phyloP scores from a whole-genome alignment of 306 rosid genomes.

The Prunus mume region DNA sequence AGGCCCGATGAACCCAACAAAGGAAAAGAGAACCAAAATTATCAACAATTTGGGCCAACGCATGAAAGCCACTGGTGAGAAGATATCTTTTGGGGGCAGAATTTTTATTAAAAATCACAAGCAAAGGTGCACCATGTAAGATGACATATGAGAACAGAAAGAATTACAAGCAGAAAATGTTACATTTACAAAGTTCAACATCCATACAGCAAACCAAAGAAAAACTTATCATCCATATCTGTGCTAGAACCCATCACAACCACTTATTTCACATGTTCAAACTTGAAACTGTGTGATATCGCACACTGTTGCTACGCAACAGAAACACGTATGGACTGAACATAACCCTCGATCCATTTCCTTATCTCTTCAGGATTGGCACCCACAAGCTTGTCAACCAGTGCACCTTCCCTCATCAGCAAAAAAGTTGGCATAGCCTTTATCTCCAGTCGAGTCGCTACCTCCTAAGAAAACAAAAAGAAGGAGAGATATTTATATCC shows the following conservation, averaged over 20 bases:
- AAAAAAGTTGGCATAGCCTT: slow-evolving; percentile 94
- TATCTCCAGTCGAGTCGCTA: slow-evolving; percentile 60
- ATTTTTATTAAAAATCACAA: no score
- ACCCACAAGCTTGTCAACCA: slow-evolving; percentile 68
- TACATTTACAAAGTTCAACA: background rate
- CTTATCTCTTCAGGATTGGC: slow-evolving; percentile 92
- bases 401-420: slow-evolving; percentile 55
- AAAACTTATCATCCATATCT: slow-evolving; percentile 8
- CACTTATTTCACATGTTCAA: slow-evolving; percentile 28
- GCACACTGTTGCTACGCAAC: slow-evolving; percentile 31
- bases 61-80: no score
- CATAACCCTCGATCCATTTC: slow-evolving; percentile 66
- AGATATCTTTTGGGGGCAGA: no score
- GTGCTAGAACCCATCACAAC: slow-evolving; percentile 21
- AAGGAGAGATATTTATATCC: background rate
- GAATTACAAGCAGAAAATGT: background rate
- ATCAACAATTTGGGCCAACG: no score
- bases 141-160: background rate
- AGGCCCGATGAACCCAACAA: no score
- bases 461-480: slow-evolving; percentile 50
- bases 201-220: background rate
- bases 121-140: background rate
- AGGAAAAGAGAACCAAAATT: no score
- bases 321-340: slow-evolving; percentile 39
- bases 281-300: slow-evolving; percentile 8